Evolutionary conservation across 139 green algal species (phyloP).

Genomic region (Pycnococcus provasolii): DNA sequence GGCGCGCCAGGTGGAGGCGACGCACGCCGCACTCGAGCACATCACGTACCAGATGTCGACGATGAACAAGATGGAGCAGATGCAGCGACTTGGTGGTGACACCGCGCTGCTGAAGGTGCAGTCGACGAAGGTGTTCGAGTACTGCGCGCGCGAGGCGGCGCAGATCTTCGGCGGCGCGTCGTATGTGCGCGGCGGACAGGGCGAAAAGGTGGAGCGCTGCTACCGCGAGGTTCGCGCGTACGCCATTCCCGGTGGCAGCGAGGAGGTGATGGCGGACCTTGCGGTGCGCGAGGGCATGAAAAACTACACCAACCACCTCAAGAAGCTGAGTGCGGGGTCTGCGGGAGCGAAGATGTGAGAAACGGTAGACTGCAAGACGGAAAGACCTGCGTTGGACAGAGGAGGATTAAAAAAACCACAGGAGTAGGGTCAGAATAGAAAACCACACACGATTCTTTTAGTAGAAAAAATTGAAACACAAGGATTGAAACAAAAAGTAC

Average conservation of each 20-base stretch:
- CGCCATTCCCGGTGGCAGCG: conserved; percentile 25
- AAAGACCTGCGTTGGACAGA: too few species aligned
- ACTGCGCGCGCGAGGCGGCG: conserved; percentile 30
- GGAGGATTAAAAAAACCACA: too few species aligned
- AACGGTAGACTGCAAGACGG: too few species aligned
- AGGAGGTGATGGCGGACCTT: conserved; percentile 33
- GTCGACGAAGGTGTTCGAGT: conserved; percentile 28
- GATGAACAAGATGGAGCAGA: conserved; percentile 22
- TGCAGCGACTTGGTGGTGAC: conserved; percentile 11
- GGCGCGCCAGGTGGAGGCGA: conserved; percentile 28
- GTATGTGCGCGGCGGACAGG: conserved; percentile 30
- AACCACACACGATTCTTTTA: too few species aligned
- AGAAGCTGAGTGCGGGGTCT: conserved; percentile 1
- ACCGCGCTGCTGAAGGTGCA: conserved; percentile 29
- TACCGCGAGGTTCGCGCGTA: conserved; percentile 28
- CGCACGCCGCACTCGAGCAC: conserved; percentile 22
- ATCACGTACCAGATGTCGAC: conserved; percentile 33
- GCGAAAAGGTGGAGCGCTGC: conserved; percentile 24
- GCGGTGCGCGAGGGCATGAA: neutral
- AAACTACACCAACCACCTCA: neutral
- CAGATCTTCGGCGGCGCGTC: conserved; percentile 32
- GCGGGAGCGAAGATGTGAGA: too few species aligned
- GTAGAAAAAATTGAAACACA: too few species aligned
- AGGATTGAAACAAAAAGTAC: too few species aligned
- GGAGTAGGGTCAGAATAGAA: too few species aligned